A percentile compares a stretch with the other conserved stretches of the same genome.
Evolutionary conservation across 1,139 yeast species (phyloP).

Genomic region (Pichia kudriavzevii): DNA sequence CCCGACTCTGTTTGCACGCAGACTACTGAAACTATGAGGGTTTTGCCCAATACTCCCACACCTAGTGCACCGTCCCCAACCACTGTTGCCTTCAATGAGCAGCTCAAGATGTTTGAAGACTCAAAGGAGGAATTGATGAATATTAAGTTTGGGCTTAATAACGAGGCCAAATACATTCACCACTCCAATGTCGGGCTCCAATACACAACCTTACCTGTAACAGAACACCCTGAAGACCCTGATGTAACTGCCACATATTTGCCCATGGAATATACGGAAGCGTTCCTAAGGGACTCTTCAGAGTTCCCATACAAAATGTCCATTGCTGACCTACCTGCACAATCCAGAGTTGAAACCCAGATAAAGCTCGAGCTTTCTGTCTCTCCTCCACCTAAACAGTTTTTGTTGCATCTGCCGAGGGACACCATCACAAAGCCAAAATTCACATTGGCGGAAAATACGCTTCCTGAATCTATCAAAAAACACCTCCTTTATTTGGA

Average conservation of each 20-base stretch:
- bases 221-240: slow-evolving; percentile 12
- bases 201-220: slow-evolving; percentile 10
- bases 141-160: slow-evolving; percentile 45
- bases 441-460: slow-evolving; percentile 51
- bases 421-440: slow-evolving; percentile 85
- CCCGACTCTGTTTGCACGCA: no score
- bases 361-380: slow-evolving; percentile 65
- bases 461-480: slow-evolving; percentile 39
- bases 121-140: slow-evolving; percentile 48
- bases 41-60: neutral
- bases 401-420: slow-evolving; percentile 68
- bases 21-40: slow-evolving; percentile 1
- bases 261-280: slow-evolving; percentile 27
- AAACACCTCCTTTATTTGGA: slow-evolving; percentile 55
- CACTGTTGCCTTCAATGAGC: no score
- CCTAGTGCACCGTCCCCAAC: no score
- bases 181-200: slow-evolving; percentile 13
- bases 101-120: slow-evolving; percentile 36
- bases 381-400: slow-evolving; percentile 67
- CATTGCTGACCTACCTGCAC: slow-evolving; percentile 59
- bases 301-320: slow-evolving; percentile 51
- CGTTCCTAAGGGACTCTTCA: slow-evolving; percentile 22
- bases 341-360: slow-evolving; percentile 92
- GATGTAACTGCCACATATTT: slow-evolving; percentile 24
- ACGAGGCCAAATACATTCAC: slow-evolving; percentile 11